Base-by-base conservation (phyloP, 306 rosid species). In the Citrullus colocynthis region DNA sequence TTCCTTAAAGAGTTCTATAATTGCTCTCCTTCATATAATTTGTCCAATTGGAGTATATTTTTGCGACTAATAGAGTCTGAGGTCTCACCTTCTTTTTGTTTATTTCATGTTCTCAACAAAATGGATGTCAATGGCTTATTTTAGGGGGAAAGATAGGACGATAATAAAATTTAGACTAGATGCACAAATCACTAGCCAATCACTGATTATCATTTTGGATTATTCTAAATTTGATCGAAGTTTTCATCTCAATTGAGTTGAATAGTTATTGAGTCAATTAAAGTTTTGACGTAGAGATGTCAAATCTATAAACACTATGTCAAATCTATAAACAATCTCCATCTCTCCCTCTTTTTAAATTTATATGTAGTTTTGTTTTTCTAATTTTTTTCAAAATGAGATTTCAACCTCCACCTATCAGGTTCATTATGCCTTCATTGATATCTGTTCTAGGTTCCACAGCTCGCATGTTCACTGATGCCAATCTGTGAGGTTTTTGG, bases 401-500 rank as follows among this genome's bases (percentile, higher is more conserved):
- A 72, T 14, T 48, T 42, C 41, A 49, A 30, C 59, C 41, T 74
- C 28, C 48, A 52, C 30, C 54, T 32, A 72, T 44, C 77, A 77
- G 17, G 37, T 0, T 82, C 39, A 44, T 78, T 17, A 65, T 65
- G 52, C 80, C 56, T 72, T 84, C 57, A 58, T 78, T 36, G 63
- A 83, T 82, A 63, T 82, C 72, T 81, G 81, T 59, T 63, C 57
- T 84, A 96, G 99, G 96, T 89, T 78, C 99, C 99, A 41, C 99
- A 92, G 81, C 99, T 95, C 66, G 98, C 97, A 20, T 92, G 98
- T 84, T 91, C 97, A 18, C 81, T 95, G 87, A 95, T 95, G 99
- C 97, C 99, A 57, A 92, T 95, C 81, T 95, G 99, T 80, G 99
- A 95, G 87, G 96, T 95, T 80, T 95, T 92, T 55, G 99, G 99